Percentiles rank a stretch among this genome's conserved stretches.
phyloP scores from a whole-genome alignment of 768 basidiomycete species.

The Trichaptum fuscoviolaceum region DNA sequence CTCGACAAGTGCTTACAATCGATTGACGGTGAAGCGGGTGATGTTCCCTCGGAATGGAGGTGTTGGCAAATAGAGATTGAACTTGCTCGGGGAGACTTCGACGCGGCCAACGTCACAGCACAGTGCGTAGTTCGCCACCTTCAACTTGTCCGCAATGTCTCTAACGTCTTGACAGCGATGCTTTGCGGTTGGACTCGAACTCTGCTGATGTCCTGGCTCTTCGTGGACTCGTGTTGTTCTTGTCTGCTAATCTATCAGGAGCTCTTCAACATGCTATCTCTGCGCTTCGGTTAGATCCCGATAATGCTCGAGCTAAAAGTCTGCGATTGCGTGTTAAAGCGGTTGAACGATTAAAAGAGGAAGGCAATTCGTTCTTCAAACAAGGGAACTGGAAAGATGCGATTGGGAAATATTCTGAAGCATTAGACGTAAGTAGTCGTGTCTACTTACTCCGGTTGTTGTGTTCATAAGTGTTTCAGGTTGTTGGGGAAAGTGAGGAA shows the following conservation, averaged over 20 bases:
- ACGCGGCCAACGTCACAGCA: slow-evolving; percentile 66
- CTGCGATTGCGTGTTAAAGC: slow-evolving; percentile 77
- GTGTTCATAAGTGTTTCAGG: slow-evolving; percentile 30
- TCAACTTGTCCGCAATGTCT: background rate
- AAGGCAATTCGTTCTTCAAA: slow-evolving; percentile 79
- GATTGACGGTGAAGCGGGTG: slow-evolving; percentile 70
- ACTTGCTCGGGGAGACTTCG: slow-evolving; percentile 63
- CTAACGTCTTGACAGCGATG: slow-evolving; percentile 47
- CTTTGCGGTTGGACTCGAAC: slow-evolving; percentile 62
- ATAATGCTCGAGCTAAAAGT: slow-evolving; percentile 61
- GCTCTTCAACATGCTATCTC: slow-evolving; percentile 65
- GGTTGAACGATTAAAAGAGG: slow-evolving; percentile 79
- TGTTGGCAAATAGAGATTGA: slow-evolving; percentile 76
- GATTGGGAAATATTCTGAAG: slow-evolving; percentile 60
- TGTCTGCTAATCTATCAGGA: slow-evolving; percentile 63
- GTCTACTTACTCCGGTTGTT: background rate
- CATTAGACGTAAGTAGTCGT: slow-evolving; percentile 50
- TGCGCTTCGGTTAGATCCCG: slow-evolving; percentile 76
- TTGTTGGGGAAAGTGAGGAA: slow-evolving; percentile 59
- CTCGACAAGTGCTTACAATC: slow-evolving; percentile 71
- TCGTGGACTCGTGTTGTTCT: slow-evolving; percentile 77
- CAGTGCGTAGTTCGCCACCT: slow-evolving; percentile 48
- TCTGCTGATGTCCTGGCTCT: slow-evolving; percentile 75
- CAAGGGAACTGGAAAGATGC: slow-evolving; percentile 53
- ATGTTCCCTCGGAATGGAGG: slow-evolving; percentile 76